Percentiles rank a stretch among this genome's conserved stretches.
These are phyloP conservation scores for Phytophthora ohioensis DNA, from an alignment of 352 stramenopile genomes.

Conservation along the genomic window DNA sequence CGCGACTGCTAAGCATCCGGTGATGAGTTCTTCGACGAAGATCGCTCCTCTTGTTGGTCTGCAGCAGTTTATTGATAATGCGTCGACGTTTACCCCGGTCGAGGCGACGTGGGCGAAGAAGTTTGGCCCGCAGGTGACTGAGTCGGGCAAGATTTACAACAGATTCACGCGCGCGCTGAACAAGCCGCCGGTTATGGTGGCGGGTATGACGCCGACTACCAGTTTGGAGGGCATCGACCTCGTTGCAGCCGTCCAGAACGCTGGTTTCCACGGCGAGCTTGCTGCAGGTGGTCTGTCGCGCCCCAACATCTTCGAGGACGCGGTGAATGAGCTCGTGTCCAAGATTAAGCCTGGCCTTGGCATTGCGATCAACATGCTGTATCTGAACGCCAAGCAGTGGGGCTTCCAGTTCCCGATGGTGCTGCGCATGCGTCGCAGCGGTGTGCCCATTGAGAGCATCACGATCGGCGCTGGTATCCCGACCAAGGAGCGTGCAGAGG, in stretches of 20 bases:
- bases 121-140: slow-evolving; percentile 58
- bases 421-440: slow-evolving; percentile 77
- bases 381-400: slow-evolving; percentile 91
- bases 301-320: slow-evolving; percentile 75
- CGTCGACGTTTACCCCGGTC: background rate
- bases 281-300: slow-evolving; percentile 77
- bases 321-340: slow-evolving; percentile 67
- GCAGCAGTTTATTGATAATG: slow-evolving; percentile 51
- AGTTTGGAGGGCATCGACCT: slow-evolving; percentile 85
- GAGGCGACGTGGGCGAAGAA: slow-evolving; percentile 57
- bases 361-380: slow-evolving; percentile 90
- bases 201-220: slow-evolving; percentile 88
- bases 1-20: slow-evolving; percentile 51
- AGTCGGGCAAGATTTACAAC: slow-evolving; percentile 66
- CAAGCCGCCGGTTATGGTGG: slow-evolving; percentile 82
- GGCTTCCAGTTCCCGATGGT: slow-evolving; percentile 92
- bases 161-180: slow-evolving; percentile 80
- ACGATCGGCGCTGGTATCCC: slow-evolving; percentile 89
- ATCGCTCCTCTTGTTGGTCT: slow-evolving; percentile 49
- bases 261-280: slow-evolving; percentile 83
- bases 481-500: slow-evolving; percentile 77
- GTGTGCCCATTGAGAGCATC: slow-evolving; percentile 88
- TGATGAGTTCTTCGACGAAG: slow-evolving; percentile 30
- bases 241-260: slow-evolving; percentile 83
- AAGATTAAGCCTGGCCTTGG: slow-evolving; percentile 80